Evolutionary conservation across 805 yeast genomes (phyloP).

Genomic region (Kazachstania viticola): DNA sequence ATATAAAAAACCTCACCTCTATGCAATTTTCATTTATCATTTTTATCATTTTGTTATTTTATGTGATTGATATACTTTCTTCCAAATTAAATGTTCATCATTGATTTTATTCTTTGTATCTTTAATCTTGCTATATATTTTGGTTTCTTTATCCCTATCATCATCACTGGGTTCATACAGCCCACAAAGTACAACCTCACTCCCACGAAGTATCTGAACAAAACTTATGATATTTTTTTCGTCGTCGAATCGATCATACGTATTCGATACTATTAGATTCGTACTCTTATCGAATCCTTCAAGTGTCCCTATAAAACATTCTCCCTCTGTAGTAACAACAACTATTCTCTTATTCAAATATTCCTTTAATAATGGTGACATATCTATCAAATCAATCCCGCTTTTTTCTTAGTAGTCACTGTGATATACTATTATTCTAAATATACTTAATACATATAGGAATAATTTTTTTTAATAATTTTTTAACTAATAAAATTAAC

Average conservation of each 20-base stretch:
- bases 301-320: slow-evolving; percentile 35
- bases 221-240: slow-evolving; percentile 5
- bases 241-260: slow-evolving; percentile 38
- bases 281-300: slow-evolving; percentile 58
- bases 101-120: slow-evolving; percentile 17
- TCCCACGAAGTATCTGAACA: slow-evolving; percentile 21
- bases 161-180: slow-evolving; percentile 9
- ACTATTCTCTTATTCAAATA: slow-evolving; percentile 35
- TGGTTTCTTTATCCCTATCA: background rate
- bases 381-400: slow-evolving; percentile 2
- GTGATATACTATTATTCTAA: no score
- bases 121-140: slow-evolving; percentile 12
- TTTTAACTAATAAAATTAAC: no score
- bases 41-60: no score
- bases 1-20: no score
- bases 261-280: slow-evolving; percentile 42
- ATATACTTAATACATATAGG: no score
- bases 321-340: slow-evolving; percentile 47
- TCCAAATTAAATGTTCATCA: slow-evolving; percentile 23
- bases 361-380: slow-evolving; percentile 26
- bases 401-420: background rate
- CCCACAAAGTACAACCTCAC: slow-evolving; percentile 25
- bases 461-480: no score
- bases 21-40: no score
- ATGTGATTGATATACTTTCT: no score